Base-by-base conservation (phyloP, 2,329 filamentous ascomycete genomes). In the Pezicula neosporulosa region DNA sequence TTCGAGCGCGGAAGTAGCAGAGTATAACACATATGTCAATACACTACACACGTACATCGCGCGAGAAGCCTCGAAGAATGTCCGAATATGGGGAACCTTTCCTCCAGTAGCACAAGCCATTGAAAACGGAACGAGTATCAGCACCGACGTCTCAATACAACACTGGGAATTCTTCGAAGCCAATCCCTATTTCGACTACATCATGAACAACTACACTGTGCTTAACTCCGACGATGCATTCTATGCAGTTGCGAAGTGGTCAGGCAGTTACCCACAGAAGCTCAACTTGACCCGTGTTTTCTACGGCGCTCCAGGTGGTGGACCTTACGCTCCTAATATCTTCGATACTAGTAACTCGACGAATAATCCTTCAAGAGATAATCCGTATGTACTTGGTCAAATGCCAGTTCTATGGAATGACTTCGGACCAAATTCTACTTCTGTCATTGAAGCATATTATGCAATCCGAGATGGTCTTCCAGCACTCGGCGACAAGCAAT, bases 81-180 rank as follows among this genome's bases (percentile, higher is more conserved):
- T 76, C 3, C 73, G 78, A 1, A 81, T 81, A 43, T 83, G 79
- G 80, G 79, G 79, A 0, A 81, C 78, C 0, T 77, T 78, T 46
- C 74, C 77, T 16, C 77, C 78, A 9, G 30, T 13, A 4, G 30
- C 30, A 0, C 63, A 66, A 28, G 57, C 59, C 36, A 67, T 66
- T 1, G 53, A 64, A 2, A 60, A 62, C 9, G 51, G 51, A 7
- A 60, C 60, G 6, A 73, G 73, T 33, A 70, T 80, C 37, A 60
- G 69, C 38, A 70, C 60, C 4, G 68, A 74, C 35, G 71, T 80
- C 28, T 75, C 73, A 2, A 69, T 81, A 19, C 78, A 82, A 60
- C 80, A 83, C 58, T 81, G 77, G 78, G 75, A 76, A 42, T 77
- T 70, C 56, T 77, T 74, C 37, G 77, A 80, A 53, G 78, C 76